A percentile compares a stretch with the other conserved stretches of the same genome.
phyloP scores from a whole-genome alignment of 2,329 filamentous ascomycete genomes.

The Corniculantispora saksenae region DNA sequence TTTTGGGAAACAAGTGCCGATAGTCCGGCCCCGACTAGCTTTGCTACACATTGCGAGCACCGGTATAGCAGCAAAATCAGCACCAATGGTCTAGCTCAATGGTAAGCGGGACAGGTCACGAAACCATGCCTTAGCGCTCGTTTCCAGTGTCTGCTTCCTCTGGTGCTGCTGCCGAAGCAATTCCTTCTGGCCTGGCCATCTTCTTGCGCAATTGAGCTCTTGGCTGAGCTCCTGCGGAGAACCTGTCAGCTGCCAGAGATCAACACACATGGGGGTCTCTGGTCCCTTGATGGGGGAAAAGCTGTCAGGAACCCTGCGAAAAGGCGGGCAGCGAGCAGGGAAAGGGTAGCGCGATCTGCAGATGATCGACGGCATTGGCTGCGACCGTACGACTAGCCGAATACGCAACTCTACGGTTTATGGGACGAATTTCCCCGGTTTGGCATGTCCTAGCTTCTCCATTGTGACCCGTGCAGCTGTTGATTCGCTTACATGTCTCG shows the following conservation, averaged over 20 bases:
- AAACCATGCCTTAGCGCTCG: neutral
- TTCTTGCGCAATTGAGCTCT: neutral
- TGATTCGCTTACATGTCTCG: neutral
- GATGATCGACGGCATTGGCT: neutral
- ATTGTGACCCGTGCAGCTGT: neutral
- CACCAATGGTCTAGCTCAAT: neutral
- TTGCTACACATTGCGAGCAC: neutral
- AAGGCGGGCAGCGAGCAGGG: neutral
- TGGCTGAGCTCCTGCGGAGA: neutral
- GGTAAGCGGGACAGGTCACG: neutral
- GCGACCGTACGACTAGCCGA: neutral
- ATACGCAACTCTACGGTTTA: neutral
- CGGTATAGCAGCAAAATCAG: neutral
- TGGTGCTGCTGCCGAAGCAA: neutral
- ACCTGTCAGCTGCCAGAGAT: neutral
- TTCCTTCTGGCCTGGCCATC: neutral
- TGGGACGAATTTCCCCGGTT: neutral
- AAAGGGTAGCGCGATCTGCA: neutral
- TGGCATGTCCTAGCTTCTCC: neutral
- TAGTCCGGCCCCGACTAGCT: neutral
- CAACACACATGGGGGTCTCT: neutral
- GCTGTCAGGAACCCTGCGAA: slow-evolving; percentile 1
- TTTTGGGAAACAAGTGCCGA: slow-evolving; percentile 6
- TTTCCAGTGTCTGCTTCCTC: no score
- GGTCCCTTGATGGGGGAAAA: neutral